Evolutionary conservation across 208 protist genomes (phyloP).

Genomic region (Porcisia hertigi): DNA sequence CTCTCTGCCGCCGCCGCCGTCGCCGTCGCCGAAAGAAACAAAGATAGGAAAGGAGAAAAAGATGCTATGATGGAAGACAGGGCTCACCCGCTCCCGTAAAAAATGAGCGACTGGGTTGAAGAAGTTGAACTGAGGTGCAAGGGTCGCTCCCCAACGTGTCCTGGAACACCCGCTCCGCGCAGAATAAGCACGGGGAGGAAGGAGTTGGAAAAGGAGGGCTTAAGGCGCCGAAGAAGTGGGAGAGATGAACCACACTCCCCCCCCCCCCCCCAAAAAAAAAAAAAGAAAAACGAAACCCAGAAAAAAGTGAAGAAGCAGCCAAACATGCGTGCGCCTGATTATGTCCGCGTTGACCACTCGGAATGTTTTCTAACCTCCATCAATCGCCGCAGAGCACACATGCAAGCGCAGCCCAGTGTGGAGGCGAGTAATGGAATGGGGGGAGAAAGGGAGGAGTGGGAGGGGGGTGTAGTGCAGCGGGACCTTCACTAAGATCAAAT

Average conservation of each 20-base stretch:
- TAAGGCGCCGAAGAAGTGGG: background rate
- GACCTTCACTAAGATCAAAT: background rate
- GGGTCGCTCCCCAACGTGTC: background rate
- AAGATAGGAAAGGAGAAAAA: conserved; percentile 1
- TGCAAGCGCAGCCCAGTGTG: background rate
- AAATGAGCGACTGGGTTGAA: background rate
- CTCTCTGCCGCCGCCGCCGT: background rate
- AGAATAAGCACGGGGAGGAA: background rate
- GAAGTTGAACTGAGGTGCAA: background rate
- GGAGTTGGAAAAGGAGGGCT: background rate
- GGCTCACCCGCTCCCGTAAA: background rate
- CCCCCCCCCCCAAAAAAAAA: background rate
- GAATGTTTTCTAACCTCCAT: background rate
- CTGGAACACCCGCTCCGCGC: background rate
- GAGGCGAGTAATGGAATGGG: background rate
- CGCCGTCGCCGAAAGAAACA: background rate
- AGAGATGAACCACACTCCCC: background rate
- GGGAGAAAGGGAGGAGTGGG: background rate
- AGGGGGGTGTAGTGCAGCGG: background rate
- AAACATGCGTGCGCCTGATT: background rate
- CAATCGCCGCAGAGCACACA: background rate
- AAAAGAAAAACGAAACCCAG: too few relatives aligned
- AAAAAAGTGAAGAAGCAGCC: background rate
- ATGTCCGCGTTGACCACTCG: background rate
- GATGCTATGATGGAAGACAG: too few relatives aligned